Conservation (phyloP, 1,284 basidiomycete genomes). For the Cutaneotrichosporon arboriforme region DNA sequence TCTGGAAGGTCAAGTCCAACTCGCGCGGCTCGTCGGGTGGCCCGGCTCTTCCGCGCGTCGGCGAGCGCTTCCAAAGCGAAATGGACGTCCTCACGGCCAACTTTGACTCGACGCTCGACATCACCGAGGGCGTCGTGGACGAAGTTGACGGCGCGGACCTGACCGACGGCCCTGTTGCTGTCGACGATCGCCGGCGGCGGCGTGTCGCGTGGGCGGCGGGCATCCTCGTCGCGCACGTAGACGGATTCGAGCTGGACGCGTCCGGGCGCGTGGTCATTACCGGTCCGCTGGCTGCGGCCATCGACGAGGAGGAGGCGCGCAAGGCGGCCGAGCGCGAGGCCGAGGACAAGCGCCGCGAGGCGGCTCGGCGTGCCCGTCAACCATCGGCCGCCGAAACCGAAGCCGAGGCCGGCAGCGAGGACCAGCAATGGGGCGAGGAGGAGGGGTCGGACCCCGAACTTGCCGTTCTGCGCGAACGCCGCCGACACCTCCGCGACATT, state of each 20-base stretch:
- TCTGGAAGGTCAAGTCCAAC: slow-evolving; percentile 60
- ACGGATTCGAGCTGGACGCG: slow-evolving; percentile 65
- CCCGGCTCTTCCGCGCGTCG: slow-evolving; percentile 51
- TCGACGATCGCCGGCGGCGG: slow-evolving; percentile 59
- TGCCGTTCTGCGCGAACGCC: slow-evolving; percentile 59
- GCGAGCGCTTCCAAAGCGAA: slow-evolving; percentile 54
- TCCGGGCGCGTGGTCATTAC: slow-evolving; percentile 52
- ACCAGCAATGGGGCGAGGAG: slow-evolving; percentile 54
- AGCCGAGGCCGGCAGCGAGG: slow-evolving; percentile 52
- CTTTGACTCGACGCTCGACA: slow-evolving; percentile 51
- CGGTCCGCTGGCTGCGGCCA: slow-evolving; percentile 65
- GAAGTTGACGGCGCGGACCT: slow-evolving; percentile 54
- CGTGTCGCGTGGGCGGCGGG: slow-evolving; percentile 68
- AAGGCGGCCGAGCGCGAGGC: slow-evolving; percentile 26
- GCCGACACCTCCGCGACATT: slow-evolving; percentile 47
- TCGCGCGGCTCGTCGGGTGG: slow-evolving; percentile 35
- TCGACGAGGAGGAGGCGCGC: slow-evolving; percentile 64
- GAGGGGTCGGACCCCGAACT: slow-evolving; percentile 63
- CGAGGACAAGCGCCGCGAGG: slow-evolving; percentile 22
- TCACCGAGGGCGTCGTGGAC: slow-evolving; percentile 72
- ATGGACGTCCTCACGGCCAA: slow-evolving; percentile 67
- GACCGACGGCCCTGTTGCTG: slow-evolving; percentile 42
- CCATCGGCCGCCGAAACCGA: background rate
- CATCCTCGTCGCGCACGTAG: slow-evolving; percentile 63
- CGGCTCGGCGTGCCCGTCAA: slow-evolving; percentile 9